These are phyloP conservation scores for Cystobasidium pallidum DNA, from an alignment of 1,284 basidiomycete species.

Conservation along the genomic window DNA sequence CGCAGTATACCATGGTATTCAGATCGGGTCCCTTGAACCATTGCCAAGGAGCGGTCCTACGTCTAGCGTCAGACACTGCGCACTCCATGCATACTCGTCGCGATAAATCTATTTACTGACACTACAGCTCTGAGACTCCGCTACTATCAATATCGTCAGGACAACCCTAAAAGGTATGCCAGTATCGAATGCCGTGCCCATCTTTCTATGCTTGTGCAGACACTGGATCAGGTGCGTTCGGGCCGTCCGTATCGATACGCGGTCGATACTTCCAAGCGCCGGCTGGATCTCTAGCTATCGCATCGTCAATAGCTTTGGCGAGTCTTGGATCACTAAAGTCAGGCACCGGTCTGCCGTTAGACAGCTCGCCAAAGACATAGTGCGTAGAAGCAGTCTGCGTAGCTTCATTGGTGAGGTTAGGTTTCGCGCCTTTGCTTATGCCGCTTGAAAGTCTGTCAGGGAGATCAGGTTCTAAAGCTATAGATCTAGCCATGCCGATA, in stretches of 20 bases:
- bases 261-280: slow-evolving; percentile 19
- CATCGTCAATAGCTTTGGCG: slow-evolving; percentile 32
- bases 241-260: slow-evolving; percentile 15
- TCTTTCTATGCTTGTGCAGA: neutral
- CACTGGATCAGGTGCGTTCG: slow-evolving; percentile 9
- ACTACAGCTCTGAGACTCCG: no score
- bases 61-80: no score
- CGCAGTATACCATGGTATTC: no score
- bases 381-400: slow-evolving; percentile 26
- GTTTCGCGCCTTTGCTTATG: slow-evolving; percentile 7
- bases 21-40: no score
- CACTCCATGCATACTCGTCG: no score
- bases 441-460: slow-evolving; percentile 3
- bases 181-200: no score
- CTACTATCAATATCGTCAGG: no score
- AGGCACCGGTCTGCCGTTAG: slow-evolving; percentile 14
- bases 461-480: slow-evolving; percentile 60
- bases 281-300: slow-evolving; percentile 15
- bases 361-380: slow-evolving; percentile 33
- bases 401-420: slow-evolving; percentile 3
- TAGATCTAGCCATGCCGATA: slow-evolving; percentile 61
- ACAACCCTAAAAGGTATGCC: no score
- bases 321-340: slow-evolving; percentile 35
- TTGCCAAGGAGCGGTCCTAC: no score
- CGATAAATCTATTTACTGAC: no score